These are phyloP conservation scores for Theobroma cacao DNA, from an alignment of 345 rosid genomes.

Conservation along the genomic window DNA sequence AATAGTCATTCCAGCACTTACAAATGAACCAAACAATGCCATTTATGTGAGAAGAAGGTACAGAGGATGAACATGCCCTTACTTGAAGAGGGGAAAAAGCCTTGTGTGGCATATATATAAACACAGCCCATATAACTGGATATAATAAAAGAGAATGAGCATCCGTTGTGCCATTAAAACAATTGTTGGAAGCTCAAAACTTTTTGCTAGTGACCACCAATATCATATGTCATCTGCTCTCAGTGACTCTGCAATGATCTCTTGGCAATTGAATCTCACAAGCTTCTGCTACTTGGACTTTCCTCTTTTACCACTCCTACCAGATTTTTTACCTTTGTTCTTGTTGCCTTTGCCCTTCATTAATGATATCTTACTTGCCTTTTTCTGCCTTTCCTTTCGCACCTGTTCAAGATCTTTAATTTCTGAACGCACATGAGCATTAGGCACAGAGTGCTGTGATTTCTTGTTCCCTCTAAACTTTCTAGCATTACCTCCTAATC, in stretches of 20 bases:
- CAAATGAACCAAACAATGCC: too few relatives aligned
- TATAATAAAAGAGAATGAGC: not conserved
- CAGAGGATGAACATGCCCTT: too few relatives aligned
- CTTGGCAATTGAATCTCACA: not conserved
- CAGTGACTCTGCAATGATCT: not conserved
- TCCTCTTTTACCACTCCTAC: constrained; percentile 35
- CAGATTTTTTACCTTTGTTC: constrained; percentile 36
- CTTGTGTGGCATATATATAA: too few relatives aligned
- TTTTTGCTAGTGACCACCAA: not conserved
- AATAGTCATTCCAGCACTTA: too few relatives aligned
- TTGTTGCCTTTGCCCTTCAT: constrained; percentile 59
- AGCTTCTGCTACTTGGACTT: constrained; percentile 31
- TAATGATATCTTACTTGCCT: constrained; percentile 53
- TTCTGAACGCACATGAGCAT: constrained; percentile 82
- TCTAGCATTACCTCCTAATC: constrained; percentile 27
- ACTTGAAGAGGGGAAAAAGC: too few relatives aligned
- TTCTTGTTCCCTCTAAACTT: constrained; percentile 49
- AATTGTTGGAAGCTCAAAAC: constrained; percentile 13
- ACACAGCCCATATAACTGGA: not conserved
- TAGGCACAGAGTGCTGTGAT: constrained; percentile 48
- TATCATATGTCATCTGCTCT: not conserved
- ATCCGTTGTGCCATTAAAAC: not conserved
- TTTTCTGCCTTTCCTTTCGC: constrained; percentile 82
- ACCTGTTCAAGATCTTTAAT: constrained; percentile 85
- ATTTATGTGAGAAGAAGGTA: too few relatives aligned